Conservation (phyloP, 305 asterid species). For the Salvia sclarea region DNA sequence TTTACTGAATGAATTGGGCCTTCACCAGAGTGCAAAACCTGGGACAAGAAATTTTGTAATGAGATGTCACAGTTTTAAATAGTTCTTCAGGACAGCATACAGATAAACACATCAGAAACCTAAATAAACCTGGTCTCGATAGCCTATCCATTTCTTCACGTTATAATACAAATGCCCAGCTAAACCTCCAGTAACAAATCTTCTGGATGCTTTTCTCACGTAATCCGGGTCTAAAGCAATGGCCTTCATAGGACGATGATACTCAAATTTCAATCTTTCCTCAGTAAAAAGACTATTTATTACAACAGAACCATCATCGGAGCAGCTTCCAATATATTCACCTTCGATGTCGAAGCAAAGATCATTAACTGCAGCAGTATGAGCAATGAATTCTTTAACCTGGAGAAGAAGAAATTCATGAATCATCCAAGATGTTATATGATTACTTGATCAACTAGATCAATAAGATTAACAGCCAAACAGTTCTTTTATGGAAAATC, state of each 20-base stretch:
- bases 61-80: conserved; percentile 29
- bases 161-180: conserved; percentile 89
- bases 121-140: conserved; percentile 82
- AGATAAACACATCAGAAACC: conserved; percentile 33
- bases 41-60: conserved; percentile 37
- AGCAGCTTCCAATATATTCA: conserved; percentile 98
- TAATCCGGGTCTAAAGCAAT: conserved; percentile 95
- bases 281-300: conserved; percentile 86
- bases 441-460: conserved; percentile 17
- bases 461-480: conserved; percentile 28
- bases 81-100: conserved; percentile 28
- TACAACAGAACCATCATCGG: conserved; percentile 94
- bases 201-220: conserved; percentile 79
- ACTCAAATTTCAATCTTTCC: conserved; percentile 89
- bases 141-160: conserved; percentile 92
- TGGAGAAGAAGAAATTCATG: conserved; percentile 42
- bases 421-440: conserved; percentile 29
- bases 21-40: conserved; percentile 98
- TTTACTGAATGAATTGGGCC: conserved; percentile 95
- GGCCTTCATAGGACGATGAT: conserved; percentile 95
- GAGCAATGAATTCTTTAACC: conserved; percentile 86
- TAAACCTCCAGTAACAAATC: conserved; percentile 97
- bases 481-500: conserved; percentile 10
- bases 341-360: conserved; percentile 93
- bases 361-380: conserved; percentile 90